Conservation (phyloP, 1,284 basidiomycete species). For the Pulveroboletus sp. region DNA sequence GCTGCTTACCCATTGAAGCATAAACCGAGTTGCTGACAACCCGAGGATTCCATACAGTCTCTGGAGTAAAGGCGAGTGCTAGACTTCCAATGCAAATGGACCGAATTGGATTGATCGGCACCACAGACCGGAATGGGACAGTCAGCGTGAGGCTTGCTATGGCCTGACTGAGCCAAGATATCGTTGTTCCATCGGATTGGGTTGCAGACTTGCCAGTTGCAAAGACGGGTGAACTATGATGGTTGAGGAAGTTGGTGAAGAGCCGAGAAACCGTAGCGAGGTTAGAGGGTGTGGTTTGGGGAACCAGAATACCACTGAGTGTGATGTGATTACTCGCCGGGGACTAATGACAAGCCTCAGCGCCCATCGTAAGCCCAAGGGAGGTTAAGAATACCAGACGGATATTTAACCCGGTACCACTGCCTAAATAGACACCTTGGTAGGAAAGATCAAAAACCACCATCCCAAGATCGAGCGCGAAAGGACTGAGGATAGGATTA, state of each 20-base stretch:
- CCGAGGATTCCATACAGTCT: constrained; percentile 57
- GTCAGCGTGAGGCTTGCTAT: constrained; percentile 53
- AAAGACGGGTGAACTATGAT: constrained; percentile 53
- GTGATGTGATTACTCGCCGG: constrained; percentile 61
- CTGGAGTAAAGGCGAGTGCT: constrained; percentile 53
- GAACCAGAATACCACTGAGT: constrained; percentile 56
- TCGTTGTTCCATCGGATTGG: constrained; percentile 51
- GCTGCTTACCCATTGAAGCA: constrained; percentile 49
- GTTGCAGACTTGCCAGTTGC: constrained; percentile 57
- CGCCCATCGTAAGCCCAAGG: background rate
- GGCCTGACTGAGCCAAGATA: constrained; percentile 69
- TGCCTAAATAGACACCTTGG: constrained; percentile 56
- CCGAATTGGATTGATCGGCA: constrained; percentile 64
- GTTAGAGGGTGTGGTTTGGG: constrained; percentile 47
- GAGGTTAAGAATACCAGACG: constrained; percentile 40
- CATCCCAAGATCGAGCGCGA: constrained; percentile 66
- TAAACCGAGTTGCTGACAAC: constrained; percentile 57
- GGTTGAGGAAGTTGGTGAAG: constrained; percentile 75
- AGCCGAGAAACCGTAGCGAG: constrained; percentile 57
- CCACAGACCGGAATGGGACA: constrained; percentile 60
- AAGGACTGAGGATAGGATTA: constrained; percentile 47
- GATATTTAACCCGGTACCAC: constrained; percentile 50
- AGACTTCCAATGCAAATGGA: constrained; percentile 64
- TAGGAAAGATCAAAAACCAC: constrained; percentile 66
- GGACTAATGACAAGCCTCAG: constrained; percentile 31